A percentile compares a stretch with the other conserved stretches of the same genome.
Evolutionary conservation across 2,329 filamentous ascomycete species (phyloP).

Genomic region (Penicillium sp.): DNA sequence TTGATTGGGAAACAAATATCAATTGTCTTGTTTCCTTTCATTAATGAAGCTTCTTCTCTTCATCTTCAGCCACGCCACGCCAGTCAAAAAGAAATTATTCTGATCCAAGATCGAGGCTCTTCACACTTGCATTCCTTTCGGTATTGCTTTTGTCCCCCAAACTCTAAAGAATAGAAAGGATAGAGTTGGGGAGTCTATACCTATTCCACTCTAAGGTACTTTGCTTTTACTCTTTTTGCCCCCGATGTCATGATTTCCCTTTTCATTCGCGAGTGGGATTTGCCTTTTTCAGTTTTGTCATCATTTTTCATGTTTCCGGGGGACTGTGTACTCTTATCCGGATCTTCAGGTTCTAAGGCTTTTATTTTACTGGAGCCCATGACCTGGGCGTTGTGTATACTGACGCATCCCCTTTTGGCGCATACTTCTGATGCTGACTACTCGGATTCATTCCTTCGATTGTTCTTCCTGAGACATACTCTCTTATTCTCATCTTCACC

Average conservation of each 20-base stretch:
- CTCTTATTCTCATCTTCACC: slow-evolving; percentile 7
- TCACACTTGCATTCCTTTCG: slow-evolving; percentile 4
- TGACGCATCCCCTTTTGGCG: slow-evolving; percentile 18
- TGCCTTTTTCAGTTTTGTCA: slow-evolving; percentile 8
- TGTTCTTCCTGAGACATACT: slow-evolving; percentile 8
- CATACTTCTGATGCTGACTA: slow-evolving; percentile 5
- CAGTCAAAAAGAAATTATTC: slow-evolving; percentile 14
- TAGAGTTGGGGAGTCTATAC: background rate
- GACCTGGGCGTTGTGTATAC: background rate
- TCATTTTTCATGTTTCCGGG: slow-evolving; percentile 6
- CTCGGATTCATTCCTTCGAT: slow-evolving; percentile 3
- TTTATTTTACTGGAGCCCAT: slow-evolving; percentile 1
- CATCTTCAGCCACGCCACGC: slow-evolving; percentile 15
- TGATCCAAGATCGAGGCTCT: slow-evolving; percentile 6
- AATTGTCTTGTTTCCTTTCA: slow-evolving; percentile 11
- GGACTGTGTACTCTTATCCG: slow-evolving; percentile 10
- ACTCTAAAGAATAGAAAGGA: background rate
- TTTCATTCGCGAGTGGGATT: slow-evolving; percentile 1
- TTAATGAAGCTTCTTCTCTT: background rate
- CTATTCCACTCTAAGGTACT: slow-evolving; percentile 25
- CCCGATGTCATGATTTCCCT: slow-evolving; percentile 3
- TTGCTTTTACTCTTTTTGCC: slow-evolving; percentile 13
- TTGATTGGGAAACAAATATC: slow-evolving; percentile 12
- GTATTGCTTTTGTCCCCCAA: background rate
- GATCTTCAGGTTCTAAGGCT: slow-evolving; percentile 13